A percentile compares a stretch with the other conserved stretches of the same genome.
Conservation (phyloP, 208 protist genomes). For the Trichomonas vaginalis region DNA sequence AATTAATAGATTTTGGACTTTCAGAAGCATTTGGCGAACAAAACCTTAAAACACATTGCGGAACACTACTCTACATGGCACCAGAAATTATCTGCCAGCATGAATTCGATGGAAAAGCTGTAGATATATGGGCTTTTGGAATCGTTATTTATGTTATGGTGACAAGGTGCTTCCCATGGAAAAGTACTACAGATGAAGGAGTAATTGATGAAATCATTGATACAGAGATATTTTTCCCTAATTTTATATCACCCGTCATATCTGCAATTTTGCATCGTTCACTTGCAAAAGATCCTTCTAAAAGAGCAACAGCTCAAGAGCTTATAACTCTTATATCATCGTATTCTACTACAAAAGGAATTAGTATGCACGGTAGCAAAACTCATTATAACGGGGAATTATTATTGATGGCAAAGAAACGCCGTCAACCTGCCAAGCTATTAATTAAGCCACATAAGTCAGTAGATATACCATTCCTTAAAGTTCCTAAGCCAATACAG, state of each 20-base stretch:
- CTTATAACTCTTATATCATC: background rate
- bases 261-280: background rate
- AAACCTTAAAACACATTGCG: background rate
- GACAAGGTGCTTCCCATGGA: background rate
- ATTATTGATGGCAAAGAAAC: background rate
- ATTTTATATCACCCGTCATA: background rate
- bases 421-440: background rate
- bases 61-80: background rate
- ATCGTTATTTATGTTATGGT: background rate
- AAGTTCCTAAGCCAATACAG: too few species aligned
- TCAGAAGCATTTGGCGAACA: background rate
- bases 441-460: background rate
- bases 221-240: background rate
- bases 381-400: background rate
- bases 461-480: background rate
- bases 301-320: background rate
- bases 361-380: background rate
- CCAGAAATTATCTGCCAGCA: background rate
- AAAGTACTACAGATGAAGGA: background rate
- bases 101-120: background rate
- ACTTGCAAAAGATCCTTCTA: background rate
- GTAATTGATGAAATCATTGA: background rate
- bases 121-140: background rate
- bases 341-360: background rate
- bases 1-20: background rate